Evolutionary conservation across 192 early-diverging fungal genomes (phyloP).

Genomic region (Spizellomyces sp.): DNA sequence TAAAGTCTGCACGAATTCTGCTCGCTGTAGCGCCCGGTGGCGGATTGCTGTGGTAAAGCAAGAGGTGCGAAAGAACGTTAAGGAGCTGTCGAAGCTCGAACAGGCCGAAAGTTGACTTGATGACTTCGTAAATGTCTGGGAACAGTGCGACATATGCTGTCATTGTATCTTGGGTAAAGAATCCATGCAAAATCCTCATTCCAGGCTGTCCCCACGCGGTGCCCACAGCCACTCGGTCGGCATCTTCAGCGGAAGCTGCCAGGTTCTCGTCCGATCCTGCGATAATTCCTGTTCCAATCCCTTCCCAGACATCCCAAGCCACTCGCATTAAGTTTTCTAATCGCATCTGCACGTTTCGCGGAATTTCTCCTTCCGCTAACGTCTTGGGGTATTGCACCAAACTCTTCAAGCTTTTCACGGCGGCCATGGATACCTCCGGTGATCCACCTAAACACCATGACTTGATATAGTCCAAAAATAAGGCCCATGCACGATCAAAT

Average conservation of each 20-base stretch:
- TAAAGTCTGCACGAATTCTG: slow-evolving; percentile 40
- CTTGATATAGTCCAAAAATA: slow-evolving; percentile 75
- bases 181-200: slow-evolving; percentile 37
- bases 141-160: slow-evolving; percentile 65
- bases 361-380: slow-evolving; percentile 19
- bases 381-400: slow-evolving; percentile 55
- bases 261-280: slow-evolving; percentile 37
- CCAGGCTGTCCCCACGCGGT: not conserved
- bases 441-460: slow-evolving; percentile 65
- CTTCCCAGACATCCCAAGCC: slow-evolving; percentile 71
- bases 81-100: slow-evolving; percentile 57
- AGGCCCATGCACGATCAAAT: slow-evolving; percentile 69
- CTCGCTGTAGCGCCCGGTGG: slow-evolving; percentile 45
- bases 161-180: slow-evolving; percentile 75
- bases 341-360: slow-evolving; percentile 27
- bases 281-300: slow-evolving; percentile 70
- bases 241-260: slow-evolving; percentile 1
- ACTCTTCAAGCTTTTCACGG: slow-evolving; percentile 67
- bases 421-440: slow-evolving; percentile 76
- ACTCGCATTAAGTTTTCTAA: slow-evolving; percentile 59
- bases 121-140: slow-evolving; percentile 60
- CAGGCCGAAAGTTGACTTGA: slow-evolving; percentile 52
- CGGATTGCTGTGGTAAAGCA: slow-evolving; percentile 66
- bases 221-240: slow-evolving; percentile 11
- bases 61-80: slow-evolving; percentile 51